These are phyloP conservation scores for Clarireedia monteithiana DNA, from an alignment of 2,329 filamentous ascomycete genomes.

Conservation along the genomic window DNA sequence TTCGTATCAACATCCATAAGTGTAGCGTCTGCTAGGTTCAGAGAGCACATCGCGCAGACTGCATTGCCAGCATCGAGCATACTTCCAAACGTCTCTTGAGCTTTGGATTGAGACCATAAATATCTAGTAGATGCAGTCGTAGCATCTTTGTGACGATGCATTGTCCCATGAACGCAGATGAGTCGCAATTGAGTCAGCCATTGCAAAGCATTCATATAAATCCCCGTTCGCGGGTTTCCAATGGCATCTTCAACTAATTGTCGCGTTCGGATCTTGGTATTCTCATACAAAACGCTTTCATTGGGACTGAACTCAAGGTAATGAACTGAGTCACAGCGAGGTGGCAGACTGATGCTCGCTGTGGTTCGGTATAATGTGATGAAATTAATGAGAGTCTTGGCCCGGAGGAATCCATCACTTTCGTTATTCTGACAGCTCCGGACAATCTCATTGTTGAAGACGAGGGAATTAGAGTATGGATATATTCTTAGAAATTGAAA, in stretches of 20 bases:
- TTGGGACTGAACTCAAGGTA: slow-evolving; percentile 18
- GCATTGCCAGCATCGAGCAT: too few species aligned
- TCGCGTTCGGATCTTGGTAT: not conserved
- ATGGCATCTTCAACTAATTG: too few species aligned
- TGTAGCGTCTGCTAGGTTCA: too few species aligned
- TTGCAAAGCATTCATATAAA: too few species aligned
- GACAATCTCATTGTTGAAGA: not conserved
- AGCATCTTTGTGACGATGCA: slow-evolving; percentile 21
- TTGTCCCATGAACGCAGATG: too few species aligned
- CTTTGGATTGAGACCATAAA: too few species aligned
- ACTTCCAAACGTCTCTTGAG: too few species aligned
- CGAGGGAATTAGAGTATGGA: slow-evolving; percentile 6
- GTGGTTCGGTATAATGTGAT: slow-evolving; percentile 35
- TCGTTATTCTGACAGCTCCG: not conserved
- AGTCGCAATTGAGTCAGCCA: too few species aligned
- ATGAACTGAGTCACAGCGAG: slow-evolving; percentile 27
- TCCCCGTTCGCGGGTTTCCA: too few species aligned
- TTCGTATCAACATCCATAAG: too few species aligned
- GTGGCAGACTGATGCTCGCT: slow-evolving; percentile 32
- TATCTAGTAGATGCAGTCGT: too few species aligned
- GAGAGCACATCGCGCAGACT: too few species aligned
- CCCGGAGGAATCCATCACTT: not conserved
- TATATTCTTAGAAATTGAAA: slow-evolving; percentile 17
- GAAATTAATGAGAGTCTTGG: slow-evolving; percentile 14
- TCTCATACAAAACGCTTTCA: not conserved